Base-by-base conservation (phyloP, 106 monocot species). In the Allium fistulosum region DNA sequence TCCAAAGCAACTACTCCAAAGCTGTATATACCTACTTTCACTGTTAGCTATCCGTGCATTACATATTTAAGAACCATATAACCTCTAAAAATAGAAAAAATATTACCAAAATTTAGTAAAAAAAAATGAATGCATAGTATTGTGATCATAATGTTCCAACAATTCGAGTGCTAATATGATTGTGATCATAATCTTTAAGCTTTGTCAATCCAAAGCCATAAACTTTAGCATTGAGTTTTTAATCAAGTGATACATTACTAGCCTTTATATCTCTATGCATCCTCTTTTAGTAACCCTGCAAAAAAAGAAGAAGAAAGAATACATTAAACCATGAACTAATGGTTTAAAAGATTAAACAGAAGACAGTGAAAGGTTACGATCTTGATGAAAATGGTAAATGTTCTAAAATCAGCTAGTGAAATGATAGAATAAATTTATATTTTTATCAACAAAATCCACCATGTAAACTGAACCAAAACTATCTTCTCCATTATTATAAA, bases 391-490 rank as follows among this genome's bases (percentile, higher is more conserved):
- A 28, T 3, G 3, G 28, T 28, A 3, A 28, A 28, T 28, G 28
- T 28, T 28, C 28, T 3, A 28, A 28, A n/a, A 28, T 28, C 28
- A 28, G 3, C 28, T 3, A 28, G 1, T 28, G 28, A 28, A 28
- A 3, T 28, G 28, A 28, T 28, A 28, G 28, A 28, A 28, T 28
- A 28, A 28, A 28, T 28, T n/a, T n/a, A n/a, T n/a, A n/a, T n/a
- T n/a, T n/a, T n/a, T n/a, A n/a, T 28, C 3, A 28, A 28, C 28
- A 28, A 28, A 28, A 28, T 28, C 2, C 28, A 86, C 87, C 87
- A 80, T 87, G 73, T 83, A 83, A 46, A 87, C 87, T 72, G 87
- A 78, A 58, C 87, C 87, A 63, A 87, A 87, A 62, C 87, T 83
- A 8, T 83, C 87, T 83, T 87, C 90, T 2, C 90, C 90, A n/a